These are phyloP conservation scores for Phlegmacium glaucopus DNA, from an alignment of 768 basidiomycete genomes.

Conservation along the genomic window DNA sequence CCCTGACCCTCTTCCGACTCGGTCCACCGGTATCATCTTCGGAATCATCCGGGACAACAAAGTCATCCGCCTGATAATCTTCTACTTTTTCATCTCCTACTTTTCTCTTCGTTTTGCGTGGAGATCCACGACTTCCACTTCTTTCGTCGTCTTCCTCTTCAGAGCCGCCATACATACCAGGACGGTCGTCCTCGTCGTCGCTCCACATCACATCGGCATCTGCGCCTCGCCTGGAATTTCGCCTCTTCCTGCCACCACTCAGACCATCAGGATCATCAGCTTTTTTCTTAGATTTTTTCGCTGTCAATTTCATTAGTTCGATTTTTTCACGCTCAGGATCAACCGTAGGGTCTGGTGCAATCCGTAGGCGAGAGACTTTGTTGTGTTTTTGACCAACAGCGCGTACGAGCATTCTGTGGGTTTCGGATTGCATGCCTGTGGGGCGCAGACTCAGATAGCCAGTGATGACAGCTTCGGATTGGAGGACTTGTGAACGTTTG, in stretches of 20 bases:
- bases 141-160: conserved; percentile 58
- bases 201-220: conserved; percentile 46
- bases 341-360: conserved; percentile 73
- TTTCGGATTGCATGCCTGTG: conserved; percentile 86
- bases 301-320: conserved; percentile 62
- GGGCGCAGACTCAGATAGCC: conserved; percentile 84
- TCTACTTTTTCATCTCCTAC: conserved; percentile 49
- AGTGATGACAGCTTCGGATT: conserved; percentile 79
- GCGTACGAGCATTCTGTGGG: conserved; percentile 84
- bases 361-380: conserved; percentile 73
- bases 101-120: conserved; percentile 46
- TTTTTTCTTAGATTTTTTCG: conserved; percentile 61
- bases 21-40: conserved; percentile 54
- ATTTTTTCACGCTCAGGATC: conserved; percentile 74
- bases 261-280: conserved; percentile 48
- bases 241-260: conserved; percentile 45
- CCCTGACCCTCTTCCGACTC: conserved; percentile 32
- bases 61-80: conserved; percentile 82
- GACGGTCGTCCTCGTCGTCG: conserved; percentile 67
- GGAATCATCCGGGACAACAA: conserved; percentile 74
- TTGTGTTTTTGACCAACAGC: conserved; percentile 84
- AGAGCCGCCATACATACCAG: conserved; percentile 42
- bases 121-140: conserved; percentile 25
- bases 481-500: conserved; percentile 81
- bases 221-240: conserved; percentile 36